Conservation (phyloP, 495 filamentous ascomycete genomes). For the Annulohypoxylon bovei region DNA sequence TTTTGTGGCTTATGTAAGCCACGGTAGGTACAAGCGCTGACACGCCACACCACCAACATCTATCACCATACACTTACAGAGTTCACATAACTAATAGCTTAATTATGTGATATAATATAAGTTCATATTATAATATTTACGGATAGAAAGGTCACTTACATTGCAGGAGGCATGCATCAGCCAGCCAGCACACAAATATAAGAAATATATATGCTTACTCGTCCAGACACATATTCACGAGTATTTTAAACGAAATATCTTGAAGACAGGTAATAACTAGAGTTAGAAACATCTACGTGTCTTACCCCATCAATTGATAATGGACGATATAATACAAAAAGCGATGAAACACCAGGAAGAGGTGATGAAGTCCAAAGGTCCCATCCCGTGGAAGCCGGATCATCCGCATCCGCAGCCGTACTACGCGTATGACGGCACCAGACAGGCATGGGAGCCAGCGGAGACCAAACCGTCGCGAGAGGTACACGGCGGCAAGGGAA, state of each 20-base stretch:
- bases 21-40: no score
- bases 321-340: constrained; percentile 27
- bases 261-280: not conserved
- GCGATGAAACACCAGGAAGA: constrained; percentile 9
- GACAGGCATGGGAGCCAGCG: constrained; percentile 17
- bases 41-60: no score
- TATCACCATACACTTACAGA: no score
- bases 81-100: no score
- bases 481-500: not conserved
- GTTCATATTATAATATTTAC: no score
- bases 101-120: no score
- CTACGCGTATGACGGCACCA: constrained; percentile 17
- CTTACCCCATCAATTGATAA: not conserved
- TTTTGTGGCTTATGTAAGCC: not conserved
- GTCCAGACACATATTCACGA: no score
- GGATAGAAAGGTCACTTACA: no score
- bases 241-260: not conserved
- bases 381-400: constrained; percentile 31
- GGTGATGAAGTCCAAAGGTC: not conserved
- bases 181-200: no score
- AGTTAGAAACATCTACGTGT: not conserved
- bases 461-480: not conserved
- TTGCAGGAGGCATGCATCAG: no score
- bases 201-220: no score
- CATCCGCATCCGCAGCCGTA: constrained; percentile 28